phyloP scores from a whole-genome alignment of 164 flowering plant species.

The Chimonanthus praecox region DNA sequence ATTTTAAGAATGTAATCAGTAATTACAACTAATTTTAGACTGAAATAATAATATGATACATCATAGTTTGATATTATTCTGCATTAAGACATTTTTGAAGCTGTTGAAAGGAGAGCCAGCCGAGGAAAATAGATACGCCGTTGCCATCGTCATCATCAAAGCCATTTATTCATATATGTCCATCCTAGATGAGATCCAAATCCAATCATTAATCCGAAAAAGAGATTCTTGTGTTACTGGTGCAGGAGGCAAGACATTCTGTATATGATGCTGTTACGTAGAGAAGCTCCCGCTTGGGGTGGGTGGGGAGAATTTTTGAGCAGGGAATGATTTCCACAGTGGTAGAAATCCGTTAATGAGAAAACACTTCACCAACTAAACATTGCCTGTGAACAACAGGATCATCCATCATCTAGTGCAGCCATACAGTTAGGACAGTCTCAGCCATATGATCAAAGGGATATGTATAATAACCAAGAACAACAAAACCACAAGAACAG shows the following conservation, averaged over 20 bases:
- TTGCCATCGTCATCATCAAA: no score
- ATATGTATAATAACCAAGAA: no score
- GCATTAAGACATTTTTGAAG: not conserved
- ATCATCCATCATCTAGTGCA: not conserved
- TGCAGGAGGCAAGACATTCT: not conserved
- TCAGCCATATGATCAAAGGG: not conserved
- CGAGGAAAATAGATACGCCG: not conserved
- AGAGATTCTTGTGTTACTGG: not conserved
- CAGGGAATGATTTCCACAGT: not conserved
- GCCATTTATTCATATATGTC: not conserved
- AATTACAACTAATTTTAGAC: no score
- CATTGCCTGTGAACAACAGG: no score
- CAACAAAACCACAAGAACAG: no score
- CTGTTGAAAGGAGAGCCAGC: not conserved
- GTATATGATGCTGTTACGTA: not conserved
- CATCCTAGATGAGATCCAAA: not conserved
- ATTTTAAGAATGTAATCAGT: no score
- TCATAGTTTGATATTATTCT: not conserved
- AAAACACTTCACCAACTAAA: not conserved
- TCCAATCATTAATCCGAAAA: not conserved
- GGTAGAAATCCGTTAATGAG: not conserved
- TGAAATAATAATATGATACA: not conserved
- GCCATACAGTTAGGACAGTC: not conserved
- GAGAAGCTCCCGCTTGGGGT: not conserved
- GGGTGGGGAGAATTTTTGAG: not conserved